Base-by-base conservation (phyloP, 2,329 filamentous ascomycete species). In the Thielaviopsis musarum region DNA sequence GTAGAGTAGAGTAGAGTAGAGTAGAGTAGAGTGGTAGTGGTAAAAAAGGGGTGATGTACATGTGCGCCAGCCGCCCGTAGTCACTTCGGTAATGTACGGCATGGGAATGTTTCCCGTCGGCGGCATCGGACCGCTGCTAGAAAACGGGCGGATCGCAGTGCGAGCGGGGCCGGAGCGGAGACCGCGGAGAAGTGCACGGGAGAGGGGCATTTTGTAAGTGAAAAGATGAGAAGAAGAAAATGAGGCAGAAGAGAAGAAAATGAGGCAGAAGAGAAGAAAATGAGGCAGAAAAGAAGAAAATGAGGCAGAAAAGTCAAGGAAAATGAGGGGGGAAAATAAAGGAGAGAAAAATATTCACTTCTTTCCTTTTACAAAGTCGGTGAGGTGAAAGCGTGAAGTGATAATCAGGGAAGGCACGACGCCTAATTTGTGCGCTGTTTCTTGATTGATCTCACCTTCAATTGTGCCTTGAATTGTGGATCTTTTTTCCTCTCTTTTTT, bases 51-150 rank as follows among this genome's bases (percentile, higher is more conserved):
- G n/a, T n/a, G 24, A 26, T 6, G 24, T 26, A 89, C 85, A 88
- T 70, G 85, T 88, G 69, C 85, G 84, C 79, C 85, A 87, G 63
- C 86, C 86, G 64, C 84, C 84, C 66, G 83, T 79, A 62, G 75
- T 77, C 59, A 77, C 75, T 67, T 78, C 75, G 59, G 75, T 78
- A 66, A 83, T 82, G 66, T 80, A 82, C 0, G 80, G 80, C 70
- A 82, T 74, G 17, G 80, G 79, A 60, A 82, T 76, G 62, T 74
- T 71, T 56, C 66, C 67, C 65, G 66, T 68, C 17, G 67, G 66
- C 1, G 71, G 67, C 6, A 57, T 12, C n/a, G 22, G 19, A 13
- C 41, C n/a, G 52, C 15, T 19, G 51, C 51, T 26, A 15, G 51
- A 52, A 26, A 52, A 52, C 13, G 21, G 21, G 15, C 51, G n/a